Base-by-base conservation (phyloP, 75 land plant species). In the Selaginella tamariscina region DNA sequence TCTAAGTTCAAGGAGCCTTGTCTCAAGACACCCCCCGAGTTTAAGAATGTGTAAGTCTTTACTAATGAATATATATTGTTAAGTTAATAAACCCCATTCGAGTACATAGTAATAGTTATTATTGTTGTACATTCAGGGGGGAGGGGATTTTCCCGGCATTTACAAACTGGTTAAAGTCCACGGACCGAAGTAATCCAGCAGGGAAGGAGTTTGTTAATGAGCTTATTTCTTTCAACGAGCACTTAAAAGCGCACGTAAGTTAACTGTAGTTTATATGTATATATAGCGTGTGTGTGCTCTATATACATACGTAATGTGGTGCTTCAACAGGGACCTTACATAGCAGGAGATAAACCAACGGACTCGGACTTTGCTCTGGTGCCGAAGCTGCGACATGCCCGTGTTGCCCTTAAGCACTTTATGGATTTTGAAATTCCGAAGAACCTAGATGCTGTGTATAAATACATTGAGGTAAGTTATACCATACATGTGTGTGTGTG, bases 301-400 rank as follows among this genome's bases (percentile, higher is more conserved):
- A 20, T 49, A 49, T 49, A 49, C 54, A 49, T 11, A 11, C 20
- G 18, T 49, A 49, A 49, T 11, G 54, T 49, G 11, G 20, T 28
- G 20, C 21, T 31, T 2, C 32, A 23, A 9, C 78, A 76, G 78
- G 78, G 78, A 13, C 78, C 78, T 18, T 76, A 54, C 33, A 76
- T 76, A 27, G 78, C 65, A 57, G 78, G 78, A 2, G 26, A 67
- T 32, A 66, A 67, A 24, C 78, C 78, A 27, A 76, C 68, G 2
- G 78, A 76, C 39, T 65, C 75, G 27, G 78, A 76, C 44, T 76
- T 65, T 66, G 76, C 78, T n/a, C 60, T 76, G 31, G 66, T 66
- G 23, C 75, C 78, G 5, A 76, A 76, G 64, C 31, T 76, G 9
- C 68, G 75, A 22, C 78, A 76, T 56, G 57, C 75, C 59, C 70